A percentile compares a stretch with the other conserved stretches of the same genome.
These are phyloP conservation scores for Heliosperma pusillum DNA, from an alignment of 148 eudicot species.

Conservation along the genomic window DNA sequence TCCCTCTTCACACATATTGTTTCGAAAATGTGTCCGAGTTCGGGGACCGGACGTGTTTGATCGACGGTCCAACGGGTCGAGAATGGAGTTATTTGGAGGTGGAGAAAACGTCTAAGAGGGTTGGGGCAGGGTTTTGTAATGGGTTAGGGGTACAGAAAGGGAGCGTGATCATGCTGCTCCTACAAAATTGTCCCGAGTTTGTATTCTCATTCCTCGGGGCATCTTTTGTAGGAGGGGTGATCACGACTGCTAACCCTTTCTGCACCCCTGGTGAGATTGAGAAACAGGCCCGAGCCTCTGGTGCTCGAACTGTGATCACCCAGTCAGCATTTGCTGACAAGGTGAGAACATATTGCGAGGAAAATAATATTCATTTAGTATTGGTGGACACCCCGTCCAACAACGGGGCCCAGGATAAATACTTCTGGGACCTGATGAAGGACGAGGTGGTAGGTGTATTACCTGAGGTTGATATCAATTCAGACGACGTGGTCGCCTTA, in stretches of 20 bases:
- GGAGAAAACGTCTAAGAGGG: constrained; percentile 25
- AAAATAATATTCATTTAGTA: constrained; percentile 23
- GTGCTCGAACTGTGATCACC: constrained; percentile 53
- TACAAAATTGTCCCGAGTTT: constrained; percentile 54
- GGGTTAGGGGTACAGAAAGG: constrained; percentile 32
- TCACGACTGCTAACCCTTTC: constrained; percentile 52
- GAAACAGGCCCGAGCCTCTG: constrained; percentile 54
- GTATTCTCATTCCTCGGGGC: constrained; percentile 52
- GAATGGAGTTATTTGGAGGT: constrained; percentile 38
- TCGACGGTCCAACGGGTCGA: constrained; percentile 32
- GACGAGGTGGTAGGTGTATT: constrained; percentile 25
- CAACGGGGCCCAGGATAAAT: constrained; percentile 21
- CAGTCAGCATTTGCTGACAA: constrained; percentile 49
- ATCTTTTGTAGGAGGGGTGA: constrained; percentile 38
- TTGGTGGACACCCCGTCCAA: constrained; percentile 28
- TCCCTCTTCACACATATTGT: constrained; percentile 50
- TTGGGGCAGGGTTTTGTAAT: constrained; percentile 28
- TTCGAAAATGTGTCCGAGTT: constrained; percentile 33
- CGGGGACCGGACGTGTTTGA: constrained; percentile 30
- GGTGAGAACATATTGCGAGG: constrained; percentile 31
- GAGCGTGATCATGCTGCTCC: constrained; percentile 48
- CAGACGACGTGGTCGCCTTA: constrained; percentile 72
- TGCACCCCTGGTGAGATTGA: constrained; percentile 43
- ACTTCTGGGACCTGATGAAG: constrained; percentile 37
- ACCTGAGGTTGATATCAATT: constrained; percentile 33